Conservation (phyloP, 176 grass and related monocot species). For the Carex scoparia region DNA sequence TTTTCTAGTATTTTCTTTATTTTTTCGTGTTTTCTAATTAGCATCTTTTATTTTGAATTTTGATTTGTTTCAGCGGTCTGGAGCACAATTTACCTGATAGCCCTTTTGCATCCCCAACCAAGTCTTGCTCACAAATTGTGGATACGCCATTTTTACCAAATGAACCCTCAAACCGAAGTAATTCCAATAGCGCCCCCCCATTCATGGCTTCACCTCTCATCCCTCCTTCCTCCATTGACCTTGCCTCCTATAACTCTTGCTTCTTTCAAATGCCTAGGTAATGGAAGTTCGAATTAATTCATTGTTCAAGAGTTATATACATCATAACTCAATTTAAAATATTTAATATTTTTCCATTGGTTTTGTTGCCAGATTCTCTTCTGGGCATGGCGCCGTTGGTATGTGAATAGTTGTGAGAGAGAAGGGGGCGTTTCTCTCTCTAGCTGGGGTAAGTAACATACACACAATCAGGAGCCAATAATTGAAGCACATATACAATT, state of each 20-base stretch:
- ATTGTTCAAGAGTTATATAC: neutral
- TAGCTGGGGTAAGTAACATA: constrained; percentile 41
- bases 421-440: constrained; percentile 28
- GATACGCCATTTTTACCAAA: constrained; percentile 18
- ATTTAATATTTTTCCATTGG: neutral
- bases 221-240: constrained; percentile 43
- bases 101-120: constrained; percentile 70
- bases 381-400: constrained; percentile 67
- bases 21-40: constrained; percentile 22
- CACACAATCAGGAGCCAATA: neutral
- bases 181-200: constrained; percentile 25
- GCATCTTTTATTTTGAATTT: constrained; percentile 22
- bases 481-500: constrained; percentile 5
- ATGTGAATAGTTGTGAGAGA: constrained; percentile 54
- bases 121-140: constrained; percentile 31
- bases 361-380: constrained; percentile 46
- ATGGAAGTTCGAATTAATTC: constrained; percentile 6
- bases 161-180: constrained; percentile 19
- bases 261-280: constrained; percentile 92
- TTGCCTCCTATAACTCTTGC: constrained; percentile 57
- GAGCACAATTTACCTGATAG: constrained; percentile 79
- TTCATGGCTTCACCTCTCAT: constrained; percentile 50
- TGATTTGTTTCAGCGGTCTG: constrained; percentile 35
- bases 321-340: neutral
- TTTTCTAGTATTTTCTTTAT: constrained; percentile 12